A percentile compares a stretch with the other conserved stretches of the same genome.
phyloP scores from a whole-genome alignment of 331 rosid genomes.

The Spiraea crenata region DNA sequence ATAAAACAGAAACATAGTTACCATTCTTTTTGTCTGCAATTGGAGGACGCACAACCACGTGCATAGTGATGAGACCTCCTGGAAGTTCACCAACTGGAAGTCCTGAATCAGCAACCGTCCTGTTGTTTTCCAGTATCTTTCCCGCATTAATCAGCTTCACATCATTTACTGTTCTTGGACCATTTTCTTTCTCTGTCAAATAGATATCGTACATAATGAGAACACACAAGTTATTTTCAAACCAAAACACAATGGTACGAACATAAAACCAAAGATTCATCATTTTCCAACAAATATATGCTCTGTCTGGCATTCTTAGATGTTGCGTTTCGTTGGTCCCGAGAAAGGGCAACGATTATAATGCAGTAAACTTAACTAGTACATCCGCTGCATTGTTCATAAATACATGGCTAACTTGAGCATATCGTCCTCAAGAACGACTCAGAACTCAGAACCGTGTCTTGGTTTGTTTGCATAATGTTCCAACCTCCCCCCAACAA shows the following conservation, averaged over 20 bases:
- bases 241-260: conserved; percentile 6
- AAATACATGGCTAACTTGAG: background rate
- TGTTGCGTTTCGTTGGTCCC: background rate
- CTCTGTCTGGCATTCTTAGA: background rate
- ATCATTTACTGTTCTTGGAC: conserved; percentile 39
- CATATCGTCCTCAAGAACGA: background rate
- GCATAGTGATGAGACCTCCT: conserved; percentile 47
- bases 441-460: background rate
- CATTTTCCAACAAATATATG: background rate
- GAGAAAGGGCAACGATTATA: background rate
- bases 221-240: conserved; percentile 6
- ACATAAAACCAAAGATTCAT: background rate
- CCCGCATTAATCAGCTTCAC: conserved; percentile 53
- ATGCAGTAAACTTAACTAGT: background rate
- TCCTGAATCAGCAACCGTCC: conserved; percentile 41
- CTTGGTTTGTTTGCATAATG: background rate
- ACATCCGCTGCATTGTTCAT: background rate
- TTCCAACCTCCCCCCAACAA: background rate
- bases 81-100: conserved; percentile 41
- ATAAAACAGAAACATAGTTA: conserved; percentile 25
- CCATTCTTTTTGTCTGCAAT: conserved; percentile 36
- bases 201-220: conserved; percentile 13
- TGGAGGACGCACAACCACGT: conserved; percentile 48
- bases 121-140: conserved; percentile 46
- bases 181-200: conserved; percentile 34